Evolutionary conservation across 1,139 yeast genomes (phyloP), one percentile per base, ranked within the genome.

Genomic region (Candida labiduridarum): DNA sequence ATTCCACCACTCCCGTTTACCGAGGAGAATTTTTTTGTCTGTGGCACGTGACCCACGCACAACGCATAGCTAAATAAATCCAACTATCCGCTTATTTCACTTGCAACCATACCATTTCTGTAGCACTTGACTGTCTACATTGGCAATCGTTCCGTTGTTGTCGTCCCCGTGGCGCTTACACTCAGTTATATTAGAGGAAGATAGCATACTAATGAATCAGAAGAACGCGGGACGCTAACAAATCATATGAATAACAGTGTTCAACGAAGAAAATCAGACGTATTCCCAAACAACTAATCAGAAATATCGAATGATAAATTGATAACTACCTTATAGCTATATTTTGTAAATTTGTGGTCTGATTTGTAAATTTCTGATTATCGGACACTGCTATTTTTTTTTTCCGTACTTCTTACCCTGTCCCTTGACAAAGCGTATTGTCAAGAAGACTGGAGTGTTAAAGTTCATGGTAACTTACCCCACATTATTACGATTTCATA

Each of bases 21-120:
- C 46, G 46, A 44, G 46, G 46, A 34, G 11, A 12, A 44, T 11
- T 34, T 25, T 34, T 34, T n/a, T 34, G 8, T 34, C 14, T 14
- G 7, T 19, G 5, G 9, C 29, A 25, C 29, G 29, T 25, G 29
- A 25, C 29, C 29, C 29, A 7, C 29, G 6, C 10, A 25, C 29
- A 25, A 7, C 8, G 10, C 29, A 25, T 25, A 25, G 10, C 29
- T 9, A 25, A 25, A 25, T 8, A 6, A 25, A 25, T 9, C 10
- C 29, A 25, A 25, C 29, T 25, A 25, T 25, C 29, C 29, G 29
- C 29, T 25, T 25, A 25, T 25, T 25, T 25, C 9, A 25, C 10
- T 25, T 25, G 29, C 29, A 25, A 25, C 29, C 35, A 19, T 19
- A 3, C 22, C 4, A 19, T 19, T 3, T 2, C 15, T 11, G 12